These are phyloP conservation scores for Cotoneaster glaucophyllus DNA, from an alignment of 306 rosid genomes.

Conservation along the genomic window DNA sequence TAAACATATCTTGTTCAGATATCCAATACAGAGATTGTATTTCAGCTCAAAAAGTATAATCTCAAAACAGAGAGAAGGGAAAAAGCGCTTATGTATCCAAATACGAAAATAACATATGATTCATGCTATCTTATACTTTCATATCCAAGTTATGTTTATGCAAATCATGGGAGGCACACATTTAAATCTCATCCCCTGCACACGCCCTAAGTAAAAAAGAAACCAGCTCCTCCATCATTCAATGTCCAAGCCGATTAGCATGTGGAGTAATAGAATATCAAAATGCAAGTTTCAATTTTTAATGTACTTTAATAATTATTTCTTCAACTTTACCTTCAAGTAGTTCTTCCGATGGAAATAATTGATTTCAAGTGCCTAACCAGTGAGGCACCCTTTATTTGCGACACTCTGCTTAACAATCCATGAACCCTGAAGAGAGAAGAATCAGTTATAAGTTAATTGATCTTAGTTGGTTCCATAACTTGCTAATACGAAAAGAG, in stretches of 20 bases:
- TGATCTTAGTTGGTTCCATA: background rate
- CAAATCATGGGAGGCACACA: too few species aligned
- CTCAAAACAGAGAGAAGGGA: too few species aligned
- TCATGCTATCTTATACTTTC: too few species aligned
- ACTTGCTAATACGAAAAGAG: too few species aligned
- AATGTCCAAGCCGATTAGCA: background rate
- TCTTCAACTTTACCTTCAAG: constrained; percentile 33
- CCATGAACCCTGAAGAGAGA: constrained; percentile 77
- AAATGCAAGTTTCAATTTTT: background rate
- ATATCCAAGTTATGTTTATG: too few species aligned
- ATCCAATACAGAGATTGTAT: too few species aligned
- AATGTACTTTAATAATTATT: background rate
- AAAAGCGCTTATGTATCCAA: too few species aligned
- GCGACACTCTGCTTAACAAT: constrained; percentile 93
- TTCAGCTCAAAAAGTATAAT: too few species aligned
- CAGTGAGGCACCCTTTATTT: constrained; percentile 76
- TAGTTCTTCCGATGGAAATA: constrained; percentile 75
- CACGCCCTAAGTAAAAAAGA: background rate
- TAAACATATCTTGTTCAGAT: too few species aligned
- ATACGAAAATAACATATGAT: too few species aligned
- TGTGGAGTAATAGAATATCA: background rate
- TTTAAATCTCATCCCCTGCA: background rate
- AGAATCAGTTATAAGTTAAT: background rate
- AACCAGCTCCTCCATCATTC: background rate
- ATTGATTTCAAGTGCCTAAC: constrained; percentile 65